Percentiles rank a stretch among this genome's conserved stretches.
Conservation (phyloP, 305 asterid species). For the Rubia tinctorum region DNA sequence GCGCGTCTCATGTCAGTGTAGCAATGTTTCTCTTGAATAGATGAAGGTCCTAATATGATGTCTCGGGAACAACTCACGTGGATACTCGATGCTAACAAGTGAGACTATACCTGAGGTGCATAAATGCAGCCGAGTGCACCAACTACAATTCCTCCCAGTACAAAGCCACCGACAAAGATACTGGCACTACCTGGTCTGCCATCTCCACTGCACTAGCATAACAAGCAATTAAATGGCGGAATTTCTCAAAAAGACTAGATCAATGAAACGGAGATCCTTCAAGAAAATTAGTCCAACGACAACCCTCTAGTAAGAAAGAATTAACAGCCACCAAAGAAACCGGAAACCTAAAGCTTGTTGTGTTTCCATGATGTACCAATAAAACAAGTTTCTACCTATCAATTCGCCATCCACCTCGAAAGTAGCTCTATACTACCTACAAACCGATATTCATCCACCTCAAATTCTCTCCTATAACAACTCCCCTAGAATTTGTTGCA, state of each 20-base stretch:
- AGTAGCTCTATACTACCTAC: not conserved
- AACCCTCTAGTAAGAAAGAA: not conserved
- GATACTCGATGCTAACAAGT: not conserved
- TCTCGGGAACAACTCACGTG: not conserved
- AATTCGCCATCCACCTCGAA: not conserved
- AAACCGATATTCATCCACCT: not conserved
- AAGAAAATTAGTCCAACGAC: not conserved
- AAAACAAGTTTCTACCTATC: not conserved
- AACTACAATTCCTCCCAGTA: conserved; percentile 78
- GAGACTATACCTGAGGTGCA: conserved; percentile 78
- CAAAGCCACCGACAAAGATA: conserved; percentile 81
- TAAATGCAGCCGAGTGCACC: conserved; percentile 85
- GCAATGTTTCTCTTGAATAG: not conserved
- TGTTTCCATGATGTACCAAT: not conserved
- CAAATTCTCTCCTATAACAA: not conserved
- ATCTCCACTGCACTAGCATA: conserved; percentile 46
- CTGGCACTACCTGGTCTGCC: conserved; percentile 52
- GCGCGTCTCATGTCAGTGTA: not conserved
- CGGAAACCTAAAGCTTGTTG: not conserved
- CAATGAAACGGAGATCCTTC: not conserved
- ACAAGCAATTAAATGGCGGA: conserved; percentile 12
- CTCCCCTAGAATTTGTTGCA: not conserved
- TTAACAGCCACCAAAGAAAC: not conserved
- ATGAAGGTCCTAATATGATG: not conserved
- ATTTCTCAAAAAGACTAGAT: not conserved